Evolutionary conservation across 768 basidiomycete genomes (phyloP).

Genomic region (Rhodotorula toruloides): DNA sequence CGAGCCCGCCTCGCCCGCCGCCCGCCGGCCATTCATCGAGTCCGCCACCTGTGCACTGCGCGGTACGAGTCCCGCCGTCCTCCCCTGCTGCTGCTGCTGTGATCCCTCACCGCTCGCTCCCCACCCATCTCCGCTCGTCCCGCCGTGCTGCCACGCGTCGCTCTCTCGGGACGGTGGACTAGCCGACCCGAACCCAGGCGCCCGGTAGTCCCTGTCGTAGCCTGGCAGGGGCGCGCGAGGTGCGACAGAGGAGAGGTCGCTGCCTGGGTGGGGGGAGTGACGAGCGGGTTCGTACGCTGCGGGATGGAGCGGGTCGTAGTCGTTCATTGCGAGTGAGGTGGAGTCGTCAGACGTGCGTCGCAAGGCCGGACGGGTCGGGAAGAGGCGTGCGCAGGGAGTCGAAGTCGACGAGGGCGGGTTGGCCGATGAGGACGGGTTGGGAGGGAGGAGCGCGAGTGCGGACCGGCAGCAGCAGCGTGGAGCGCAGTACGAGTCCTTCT

Average conservation of each 20-base stretch:
- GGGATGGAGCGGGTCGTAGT: conserved; percentile 15
- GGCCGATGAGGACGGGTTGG: too few species aligned
- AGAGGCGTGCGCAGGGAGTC: background rate
- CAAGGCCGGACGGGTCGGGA: background rate
- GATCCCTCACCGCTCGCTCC: too few species aligned
- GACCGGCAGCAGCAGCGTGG: too few species aligned
- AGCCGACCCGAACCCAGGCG: background rate
- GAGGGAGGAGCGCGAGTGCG: too few species aligned
- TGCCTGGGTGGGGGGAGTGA: background rate
- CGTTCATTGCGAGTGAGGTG: conserved; percentile 2
- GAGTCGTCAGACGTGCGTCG: background rate
- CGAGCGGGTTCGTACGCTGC: background rate
- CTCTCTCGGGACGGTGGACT: background rate
- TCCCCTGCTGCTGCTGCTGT: background rate
- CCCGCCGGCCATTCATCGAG: background rate
- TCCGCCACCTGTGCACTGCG: background rate
- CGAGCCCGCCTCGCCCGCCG: too few species aligned
- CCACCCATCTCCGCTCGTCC: background rate
- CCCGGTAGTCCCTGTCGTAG: conserved; percentile 16
- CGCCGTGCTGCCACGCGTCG: background rate
- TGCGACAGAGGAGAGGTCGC: conserved; percentile 1
- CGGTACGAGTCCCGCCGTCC: background rate
- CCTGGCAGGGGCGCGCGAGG: background rate
- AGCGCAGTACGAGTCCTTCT: too few species aligned
- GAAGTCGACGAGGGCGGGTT: background rate